Evolutionary conservation across 2,329 filamentous ascomycete genomes (phyloP), one percentile per base, ranked within the genome.

Genomic region (Aspergillus bombycis): DNA sequence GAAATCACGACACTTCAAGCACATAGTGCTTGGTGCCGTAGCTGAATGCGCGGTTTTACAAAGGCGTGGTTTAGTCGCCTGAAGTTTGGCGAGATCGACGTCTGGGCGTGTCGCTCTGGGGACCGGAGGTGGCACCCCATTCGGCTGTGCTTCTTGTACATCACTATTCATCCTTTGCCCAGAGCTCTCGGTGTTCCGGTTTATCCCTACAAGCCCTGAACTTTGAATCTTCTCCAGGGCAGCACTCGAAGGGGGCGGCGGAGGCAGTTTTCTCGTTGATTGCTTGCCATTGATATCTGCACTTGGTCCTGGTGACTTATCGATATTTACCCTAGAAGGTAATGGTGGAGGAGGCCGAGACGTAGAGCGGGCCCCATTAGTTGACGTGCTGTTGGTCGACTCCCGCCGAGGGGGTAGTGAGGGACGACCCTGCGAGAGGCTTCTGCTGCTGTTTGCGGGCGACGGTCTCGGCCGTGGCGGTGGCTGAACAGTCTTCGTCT

Each of bases 1-100:
- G 78, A 96, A 98, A 79, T 98, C 94, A 67, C 94, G 88, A 75
- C 95, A 98, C 62, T 88, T 81, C 58, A 97, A 83, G 75, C 95
- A 98, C n/a, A 71, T 73, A 16, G 70, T 67, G 41, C 66, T 70
- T 21, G 68, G 60, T 30, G 62, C 56, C 12, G 70, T 57, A 19
- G 69, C 58, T 32, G 71, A 54, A 2, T 62, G 46, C 14, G 60
- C 60, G 5, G 72, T 71, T n/a, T 65, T 65, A 45, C 69, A 64
- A 45, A 75, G 62, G n/a, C 72, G 72, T 26, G 84, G 84, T 66
- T 86, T 85, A 1, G 81, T 83, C 8, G 84, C 81, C 75, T 85
- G 81, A 21, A 88, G 77, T 50, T 84, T 82, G 9, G 83, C 81
- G 4, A 89, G 78, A 74, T 89, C 84, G 4, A 89, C 77, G 74